phyloP scores from a whole-genome alignment of 139 green algal species.

The Mychonastes homosphaera region DNA sequence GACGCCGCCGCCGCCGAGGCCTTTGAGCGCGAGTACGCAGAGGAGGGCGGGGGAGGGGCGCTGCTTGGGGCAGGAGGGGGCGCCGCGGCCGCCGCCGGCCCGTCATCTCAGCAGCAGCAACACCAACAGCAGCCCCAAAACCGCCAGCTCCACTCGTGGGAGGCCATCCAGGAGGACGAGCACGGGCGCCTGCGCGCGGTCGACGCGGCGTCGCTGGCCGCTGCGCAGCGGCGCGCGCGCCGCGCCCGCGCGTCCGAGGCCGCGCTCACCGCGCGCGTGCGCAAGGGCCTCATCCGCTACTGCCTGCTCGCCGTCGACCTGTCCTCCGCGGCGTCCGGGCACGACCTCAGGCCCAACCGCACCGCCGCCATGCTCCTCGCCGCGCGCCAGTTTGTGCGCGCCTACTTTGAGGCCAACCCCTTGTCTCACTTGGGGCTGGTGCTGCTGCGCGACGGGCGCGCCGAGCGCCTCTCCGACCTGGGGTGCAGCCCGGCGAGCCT shows the following conservation, averaged over 20 bases:
- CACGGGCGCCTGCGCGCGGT: conserved; percentile 57
- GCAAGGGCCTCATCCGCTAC: conserved; percentile 88
- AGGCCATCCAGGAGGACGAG: conserved; percentile 80
- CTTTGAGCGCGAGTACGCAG: conserved; percentile 64
- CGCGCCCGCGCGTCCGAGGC: conserved; percentile 35
- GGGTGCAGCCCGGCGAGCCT: conserved; percentile 53
- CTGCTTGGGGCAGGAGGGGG: no score
- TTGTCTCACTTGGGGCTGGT: conserved; percentile 81
- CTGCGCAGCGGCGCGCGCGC: conserved; percentile 50
- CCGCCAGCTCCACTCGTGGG: conserved; percentile 76
- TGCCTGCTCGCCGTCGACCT: conserved; percentile 61
- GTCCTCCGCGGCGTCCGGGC: conserved; percentile 47
- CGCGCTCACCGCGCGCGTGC: conserved; percentile 51
- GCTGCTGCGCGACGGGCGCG: conserved; percentile 68
- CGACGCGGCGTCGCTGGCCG: conserved; percentile 30
- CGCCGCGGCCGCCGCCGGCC: no score
- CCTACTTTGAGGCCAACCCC: conserved; percentile 94
- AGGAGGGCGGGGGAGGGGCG: no score
- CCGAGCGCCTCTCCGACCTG: conserved; percentile 63
- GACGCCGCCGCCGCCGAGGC: conserved; percentile 29
- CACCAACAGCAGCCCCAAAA: no score
- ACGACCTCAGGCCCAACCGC: conserved; percentile 74
- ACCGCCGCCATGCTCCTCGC: conserved; percentile 48
- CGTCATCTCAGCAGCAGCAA: no score
- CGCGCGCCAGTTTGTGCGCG: conserved; percentile 59